Conservation (phyloP, 2,329 filamentous ascomycete genomes). For the Podosphaera xanthii region DNA sequence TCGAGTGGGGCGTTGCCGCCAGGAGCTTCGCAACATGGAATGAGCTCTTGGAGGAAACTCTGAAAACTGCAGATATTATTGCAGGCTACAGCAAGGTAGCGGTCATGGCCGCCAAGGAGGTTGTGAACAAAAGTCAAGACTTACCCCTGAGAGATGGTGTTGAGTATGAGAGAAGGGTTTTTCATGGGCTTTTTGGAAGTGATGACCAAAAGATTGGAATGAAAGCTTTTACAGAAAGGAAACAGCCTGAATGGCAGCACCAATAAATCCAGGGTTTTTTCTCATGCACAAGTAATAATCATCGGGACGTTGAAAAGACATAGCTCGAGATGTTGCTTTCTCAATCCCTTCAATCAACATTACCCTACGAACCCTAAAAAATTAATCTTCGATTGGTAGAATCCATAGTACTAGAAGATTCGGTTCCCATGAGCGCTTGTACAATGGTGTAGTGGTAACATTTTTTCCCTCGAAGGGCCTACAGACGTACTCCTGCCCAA, state of each 20-base stretch:
- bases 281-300: slow-evolving; percentile 17
- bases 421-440: too few species aligned
- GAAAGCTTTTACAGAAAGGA: slow-evolving; percentile 88
- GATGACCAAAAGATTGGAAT: slow-evolving; percentile 94
- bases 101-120: slow-evolving; percentile 78
- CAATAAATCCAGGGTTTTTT: slow-evolving; percentile 23
- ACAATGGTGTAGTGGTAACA: too few species aligned
- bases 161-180: slow-evolving; percentile 81
- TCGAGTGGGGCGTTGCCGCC: slow-evolving; percentile 74
- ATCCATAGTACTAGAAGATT: too few species aligned
- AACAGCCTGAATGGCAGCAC: slow-evolving; percentile 76
- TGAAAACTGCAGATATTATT: slow-evolving; percentile 75
- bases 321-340: slow-evolving; percentile 21
- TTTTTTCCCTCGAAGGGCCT: too few species aligned
- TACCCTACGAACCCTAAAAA: too few species aligned
- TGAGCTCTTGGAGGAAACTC: slow-evolving; percentile 55
- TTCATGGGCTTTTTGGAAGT: slow-evolving; percentile 82
- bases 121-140: slow-evolving; percentile 98
- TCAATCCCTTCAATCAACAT: too few species aligned
- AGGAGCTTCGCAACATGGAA: slow-evolving; percentile 60
- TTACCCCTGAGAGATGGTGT: slow-evolving; percentile 69
- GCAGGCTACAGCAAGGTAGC: slow-evolving; percentile 72
- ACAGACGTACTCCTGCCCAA: too few species aligned
- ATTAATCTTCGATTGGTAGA: too few species aligned
- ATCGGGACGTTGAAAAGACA: slow-evolving; percentile 13